A percentile compares a stretch with the other conserved stretches of the same genome.
Conservation (phyloP, 73 alveolate species). For the Tetrahymena borealis region DNA sequence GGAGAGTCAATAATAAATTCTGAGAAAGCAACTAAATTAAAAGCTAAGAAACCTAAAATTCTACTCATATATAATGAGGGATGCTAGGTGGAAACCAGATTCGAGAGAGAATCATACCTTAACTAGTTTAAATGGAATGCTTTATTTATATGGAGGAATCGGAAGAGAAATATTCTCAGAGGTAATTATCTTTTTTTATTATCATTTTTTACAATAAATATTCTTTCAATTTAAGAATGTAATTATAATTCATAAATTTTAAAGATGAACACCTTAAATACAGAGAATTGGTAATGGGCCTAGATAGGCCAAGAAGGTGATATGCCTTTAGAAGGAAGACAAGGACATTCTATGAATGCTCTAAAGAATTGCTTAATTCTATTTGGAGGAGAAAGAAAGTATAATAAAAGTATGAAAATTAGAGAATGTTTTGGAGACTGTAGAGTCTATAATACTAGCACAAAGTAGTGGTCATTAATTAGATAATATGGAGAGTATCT, state of each 20-base stretch:
- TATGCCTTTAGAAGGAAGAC: slow-evolving; percentile 32
- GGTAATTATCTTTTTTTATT: background rate
- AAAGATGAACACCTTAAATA: background rate
- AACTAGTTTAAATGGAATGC: background rate
- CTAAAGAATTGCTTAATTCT: slow-evolving; percentile 3
- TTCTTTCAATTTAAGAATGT: background rate
- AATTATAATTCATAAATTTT: background rate
- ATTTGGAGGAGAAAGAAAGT: slow-evolving; percentile 40
- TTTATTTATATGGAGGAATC: background rate
- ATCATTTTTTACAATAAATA: background rate
- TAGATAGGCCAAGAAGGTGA: slow-evolving; percentile 24
- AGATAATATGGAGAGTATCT: slow-evolving; percentile 27
- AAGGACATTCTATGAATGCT: slow-evolving; percentile 24
- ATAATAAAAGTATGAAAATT: slow-evolving; percentile 28
- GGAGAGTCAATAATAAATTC: background rate
- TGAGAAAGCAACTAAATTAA: background rate
- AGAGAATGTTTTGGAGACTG: slow-evolving; percentile 35
- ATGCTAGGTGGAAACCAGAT: background rate
- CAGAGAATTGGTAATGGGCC: slow-evolving; percentile 26
- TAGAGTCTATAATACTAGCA: slow-evolving; percentile 1
- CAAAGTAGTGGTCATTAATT: slow-evolving; percentile 11
- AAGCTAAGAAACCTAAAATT: background rate
- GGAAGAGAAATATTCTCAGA: background rate
- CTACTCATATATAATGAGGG: background rate
- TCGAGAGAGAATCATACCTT: background rate